phyloP scores from a whole-genome alignment of 257 asterid species.

The Lycium ferocissimum region DNA sequence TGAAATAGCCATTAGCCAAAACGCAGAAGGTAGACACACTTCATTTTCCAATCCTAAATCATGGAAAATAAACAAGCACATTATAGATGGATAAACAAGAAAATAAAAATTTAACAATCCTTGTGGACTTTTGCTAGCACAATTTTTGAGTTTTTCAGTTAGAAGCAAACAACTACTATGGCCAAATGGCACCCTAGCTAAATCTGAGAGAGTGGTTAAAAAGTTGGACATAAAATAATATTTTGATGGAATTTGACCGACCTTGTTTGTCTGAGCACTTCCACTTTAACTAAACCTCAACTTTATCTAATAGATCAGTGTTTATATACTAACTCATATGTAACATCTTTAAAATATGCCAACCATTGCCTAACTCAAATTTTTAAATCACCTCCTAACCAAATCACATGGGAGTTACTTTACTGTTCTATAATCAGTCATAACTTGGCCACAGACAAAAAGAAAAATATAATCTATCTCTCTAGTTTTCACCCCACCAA shows the following conservation, averaged over 20 bases:
- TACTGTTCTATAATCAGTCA: neutral
- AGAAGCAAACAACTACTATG: conserved; percentile 1
- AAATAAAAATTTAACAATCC: neutral
- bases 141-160: conserved; percentile 15
- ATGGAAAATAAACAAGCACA: neutral
- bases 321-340: neutral
- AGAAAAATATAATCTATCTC: too few relatives aligned
- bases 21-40: too few relatives aligned
- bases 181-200: neutral
- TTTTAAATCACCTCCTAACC: neutral
- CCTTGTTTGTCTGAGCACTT: conserved; percentile 5
- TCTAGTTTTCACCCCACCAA: too few relatives aligned
- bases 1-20: neutral
- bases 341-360: conserved; percentile 8
- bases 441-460: neutral
- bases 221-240: conserved; percentile 24
- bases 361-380: conserved; percentile 25
- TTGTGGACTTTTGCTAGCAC: neutral
- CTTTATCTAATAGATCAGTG: neutral
- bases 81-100: neutral
- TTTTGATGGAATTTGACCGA: conserved; percentile 22
- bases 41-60: neutral
- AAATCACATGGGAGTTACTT: conserved; percentile 19
- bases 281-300: conserved; percentile 6
- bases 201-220: conserved; percentile 29